phyloP scores from a whole-genome alignment of 345 rosid genomes.

The Dovyalis caffra region DNA sequence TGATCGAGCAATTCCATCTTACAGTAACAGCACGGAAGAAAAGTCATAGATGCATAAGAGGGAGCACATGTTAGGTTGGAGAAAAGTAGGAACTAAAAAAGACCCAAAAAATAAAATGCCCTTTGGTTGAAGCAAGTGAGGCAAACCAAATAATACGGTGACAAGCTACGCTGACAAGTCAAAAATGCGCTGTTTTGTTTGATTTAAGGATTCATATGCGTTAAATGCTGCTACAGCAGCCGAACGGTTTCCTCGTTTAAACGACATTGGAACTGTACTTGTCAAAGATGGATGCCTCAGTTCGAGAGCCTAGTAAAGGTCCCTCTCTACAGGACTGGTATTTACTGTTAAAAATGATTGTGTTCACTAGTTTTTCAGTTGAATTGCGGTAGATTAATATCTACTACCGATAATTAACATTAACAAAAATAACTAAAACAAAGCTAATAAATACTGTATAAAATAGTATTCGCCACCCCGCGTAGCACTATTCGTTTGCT shows the following conservation, averaged over 20 bases:
- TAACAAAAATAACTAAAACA: too few species aligned
- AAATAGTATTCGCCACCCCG: too few species aligned
- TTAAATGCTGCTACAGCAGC: neutral
- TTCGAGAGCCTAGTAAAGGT: too few species aligned
- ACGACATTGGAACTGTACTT: too few species aligned
- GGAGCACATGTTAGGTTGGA: neutral
- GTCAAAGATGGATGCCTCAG: too few species aligned
- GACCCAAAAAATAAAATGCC: neutral
- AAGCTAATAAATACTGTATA: too few species aligned
- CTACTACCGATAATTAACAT: too few species aligned
- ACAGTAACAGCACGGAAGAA: neutral
- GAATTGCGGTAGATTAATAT: too few species aligned
- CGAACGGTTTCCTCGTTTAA: neutral
- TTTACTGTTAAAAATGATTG: too few species aligned
- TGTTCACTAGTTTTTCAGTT: too few species aligned
- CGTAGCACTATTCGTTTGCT: too few species aligned
- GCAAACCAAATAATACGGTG: conserved; percentile 1
- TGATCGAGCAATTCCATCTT: conserved; percentile 1
- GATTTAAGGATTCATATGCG: neutral
- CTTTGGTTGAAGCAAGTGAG: conserved; percentile 11
- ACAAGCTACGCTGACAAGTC: conserved; percentile 3
- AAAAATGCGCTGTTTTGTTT: neutral
- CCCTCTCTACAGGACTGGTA: too few species aligned
- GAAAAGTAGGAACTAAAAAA: neutral
- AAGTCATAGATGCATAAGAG: neutral